Base-by-base conservation (phyloP, 2,329 filamentous ascomycete genomes). In the Colletotrichum endophyticum region DNA sequence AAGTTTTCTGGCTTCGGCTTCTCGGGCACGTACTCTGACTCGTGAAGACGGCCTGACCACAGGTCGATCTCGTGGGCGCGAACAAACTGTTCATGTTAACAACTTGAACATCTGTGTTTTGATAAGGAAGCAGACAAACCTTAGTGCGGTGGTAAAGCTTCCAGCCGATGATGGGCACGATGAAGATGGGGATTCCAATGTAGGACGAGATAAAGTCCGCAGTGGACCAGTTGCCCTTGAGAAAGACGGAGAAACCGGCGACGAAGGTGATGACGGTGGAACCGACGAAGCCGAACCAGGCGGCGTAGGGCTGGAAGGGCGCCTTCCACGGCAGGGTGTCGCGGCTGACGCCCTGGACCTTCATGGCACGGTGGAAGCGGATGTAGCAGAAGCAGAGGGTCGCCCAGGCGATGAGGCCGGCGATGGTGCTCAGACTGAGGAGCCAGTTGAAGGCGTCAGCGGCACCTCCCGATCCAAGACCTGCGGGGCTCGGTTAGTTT, bases 181-280 rank as follows among this genome's bases (percentile, higher is more conserved):
- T 79, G 80, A 94, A 94, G 22, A 92, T 88, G 0, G 91, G 91
- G 66, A 94, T 90, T 11, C 92, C 92, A n/a, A 93, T 88, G 79
- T 94, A 94, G 0, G 91, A 88, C 0, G 92, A 92, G 30, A 94
- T 84, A 80, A 94, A 94, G 66, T 83, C 87, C 25, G 85, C 86
- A 0, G 87, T 87, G 13, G 87, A 88, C 88, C 90, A 94, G 22
- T 91, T 86, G 6, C 86, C 85, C 0, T 90, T 89, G 82, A 91
- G 92, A 81, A 94, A 94, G 5, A 92, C 90, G 49, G 89, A 88
- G 81, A 94, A 94, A 2, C 92, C 93, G 76, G 93, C 94, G 6
- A 86, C 84, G 56, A 87, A 81, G 75, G 89, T 84, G 36, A 89
- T 84, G 16, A 88, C 66, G 53, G 87, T 81, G 71, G 86, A 88